Base-by-base conservation (phyloP, 2,329 filamentous ascomycete species). In the Alternaria postmessia region DNA sequence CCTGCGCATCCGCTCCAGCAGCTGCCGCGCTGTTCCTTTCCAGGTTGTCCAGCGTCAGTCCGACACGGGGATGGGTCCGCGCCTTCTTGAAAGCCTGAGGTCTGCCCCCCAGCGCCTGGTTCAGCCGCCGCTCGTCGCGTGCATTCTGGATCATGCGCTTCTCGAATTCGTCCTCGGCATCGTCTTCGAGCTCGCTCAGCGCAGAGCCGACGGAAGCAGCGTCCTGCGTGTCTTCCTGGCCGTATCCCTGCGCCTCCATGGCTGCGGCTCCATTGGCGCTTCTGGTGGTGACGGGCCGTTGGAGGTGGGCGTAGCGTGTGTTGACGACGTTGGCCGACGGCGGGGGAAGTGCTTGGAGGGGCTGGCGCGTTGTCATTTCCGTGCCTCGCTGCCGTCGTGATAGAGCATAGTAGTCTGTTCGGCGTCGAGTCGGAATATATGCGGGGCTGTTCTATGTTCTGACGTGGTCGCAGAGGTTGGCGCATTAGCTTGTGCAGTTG, bases 121-220 rank as follows among this genome's bases (percentile, higher is more conserved):
- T 74, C 30, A 81, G 56, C 24, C 79, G 78, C 49, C 76, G 76
- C 61, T 79, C 69, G 65, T 84, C 81, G 59, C 79, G 78, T 38
- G 74, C 76, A 62, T 81, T 77, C 64, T 82, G 79, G 48, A 83
- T 72, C 64, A 84, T 77, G 51, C 73, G 74, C 52, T 75, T 75
- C 16, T 81, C 82, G 59, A 84, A 83, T 1, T 83, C 81, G 65
- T 83, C 81, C 43, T 71, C 72, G 34, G 65, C 65, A 57, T 80
- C 80, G 61, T 79, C 78, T 42, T 82, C 81, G 54, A 81, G 66
- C 11, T 73, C 74, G 32, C 74, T 79, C 38, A 82, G 63, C 34
- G 74, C 75, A 11, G 80, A 73, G 16, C 69, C 63, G 32, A 69
- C 64, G 4, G 73, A 75, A 24, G 54, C 70, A 11, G 60, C 47